These are phyloP conservation scores for Drosera capensis DNA, from an alignment of 148 eudicot species.

Conservation along the genomic window DNA sequence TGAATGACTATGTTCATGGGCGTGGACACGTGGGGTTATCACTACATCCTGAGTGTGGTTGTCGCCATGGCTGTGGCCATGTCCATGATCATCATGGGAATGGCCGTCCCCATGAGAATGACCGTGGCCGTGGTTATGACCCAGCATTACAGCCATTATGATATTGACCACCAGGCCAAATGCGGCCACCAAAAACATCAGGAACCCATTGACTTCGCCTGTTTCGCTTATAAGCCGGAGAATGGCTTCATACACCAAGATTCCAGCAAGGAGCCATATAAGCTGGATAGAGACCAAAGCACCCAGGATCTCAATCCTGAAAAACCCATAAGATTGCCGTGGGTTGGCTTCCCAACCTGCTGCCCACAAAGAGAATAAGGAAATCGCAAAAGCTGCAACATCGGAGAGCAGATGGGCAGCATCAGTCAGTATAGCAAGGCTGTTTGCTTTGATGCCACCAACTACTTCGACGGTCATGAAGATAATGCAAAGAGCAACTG, in stretches of 20 bases:
- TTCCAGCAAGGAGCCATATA: conserved; percentile 88
- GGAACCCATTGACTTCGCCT: conserved; percentile 65
- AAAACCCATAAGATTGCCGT: conserved; percentile 79
- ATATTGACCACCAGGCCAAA: conserved; percentile 73
- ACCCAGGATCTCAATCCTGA: conserved; percentile 74
- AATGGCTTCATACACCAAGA: conserved; percentile 77
- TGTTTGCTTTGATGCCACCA: conserved; percentile 86
- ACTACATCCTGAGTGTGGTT: conserved; percentile 28
- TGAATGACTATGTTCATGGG: conserved; percentile 13
- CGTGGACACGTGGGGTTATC: conserved; percentile 12
- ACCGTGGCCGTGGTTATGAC: conserved; percentile 63
- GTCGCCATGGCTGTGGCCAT: conserved; percentile 12
- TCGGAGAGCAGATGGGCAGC: conserved; percentile 86
- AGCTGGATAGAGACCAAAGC: conserved; percentile 79
- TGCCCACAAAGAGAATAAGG: conserved; percentile 78
- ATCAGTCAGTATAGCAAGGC: conserved; percentile 78
- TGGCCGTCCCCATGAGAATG: conserved; percentile 37
- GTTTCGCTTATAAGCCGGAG: conserved; percentile 41
- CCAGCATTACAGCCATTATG: conserved; percentile 60
- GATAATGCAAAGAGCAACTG: conserved; percentile 52
- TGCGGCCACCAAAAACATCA: conserved; percentile 73
- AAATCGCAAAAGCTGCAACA: conserved; percentile 90
- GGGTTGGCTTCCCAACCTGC: conserved; percentile 95
- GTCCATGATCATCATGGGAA: conserved; percentile 24
- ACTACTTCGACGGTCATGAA: conserved; percentile 73